Evolutionary conservation across 106 monocot species (phyloP), one percentile per base, ranked within the genome.

Genomic region (Dactylorhiza incarnata): DNA sequence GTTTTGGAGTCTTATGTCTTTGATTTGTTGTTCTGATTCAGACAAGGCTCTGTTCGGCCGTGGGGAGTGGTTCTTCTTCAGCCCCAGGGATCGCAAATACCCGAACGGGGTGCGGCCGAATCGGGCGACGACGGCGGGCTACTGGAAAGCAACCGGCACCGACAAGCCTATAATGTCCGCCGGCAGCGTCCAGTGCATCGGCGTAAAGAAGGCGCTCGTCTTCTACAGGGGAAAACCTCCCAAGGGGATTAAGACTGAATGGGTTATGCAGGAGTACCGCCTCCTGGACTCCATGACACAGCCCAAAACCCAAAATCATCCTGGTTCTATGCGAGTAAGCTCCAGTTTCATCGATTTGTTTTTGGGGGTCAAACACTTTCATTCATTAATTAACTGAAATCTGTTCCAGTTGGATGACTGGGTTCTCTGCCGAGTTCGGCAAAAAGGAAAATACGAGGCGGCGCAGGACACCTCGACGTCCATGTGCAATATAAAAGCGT

Each of bases 211-310:
- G 37, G 37, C 37, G 3, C 37, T 37, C 37, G 37, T 37, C 37
- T 83, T 78, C 49, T 80, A 84, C 74, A 25, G 72, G 9, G 84
- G 84, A 10, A 44, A 74, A 26, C 79, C 84, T 4, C 84, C 84
- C 10, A 84, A 80, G 65, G 84, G 84, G 5, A 45, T 20, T 73
- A 85, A 85, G 70, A 90, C 90, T 0, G 84, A 90, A 37, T 90
- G 90, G 90, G 78, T 90, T 75, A 90, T 90, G 90, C 84, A 90
- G 25, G 90, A 90, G 48, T 90, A 90, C 58, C 84, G 86, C 15
- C 82, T 90, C 10, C 56, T 78, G 7, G 81, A 77, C 48, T 59
- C 59, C 29, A 46, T 26, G 29, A 25, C 52, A 5, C 63, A 3
- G 22, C 29, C 22, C 0, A 5, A 9, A 5, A 71, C 63, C n/a